Conservation (phyloP, 106 monocot species). For the Platanthera guangdongensis region DNA sequence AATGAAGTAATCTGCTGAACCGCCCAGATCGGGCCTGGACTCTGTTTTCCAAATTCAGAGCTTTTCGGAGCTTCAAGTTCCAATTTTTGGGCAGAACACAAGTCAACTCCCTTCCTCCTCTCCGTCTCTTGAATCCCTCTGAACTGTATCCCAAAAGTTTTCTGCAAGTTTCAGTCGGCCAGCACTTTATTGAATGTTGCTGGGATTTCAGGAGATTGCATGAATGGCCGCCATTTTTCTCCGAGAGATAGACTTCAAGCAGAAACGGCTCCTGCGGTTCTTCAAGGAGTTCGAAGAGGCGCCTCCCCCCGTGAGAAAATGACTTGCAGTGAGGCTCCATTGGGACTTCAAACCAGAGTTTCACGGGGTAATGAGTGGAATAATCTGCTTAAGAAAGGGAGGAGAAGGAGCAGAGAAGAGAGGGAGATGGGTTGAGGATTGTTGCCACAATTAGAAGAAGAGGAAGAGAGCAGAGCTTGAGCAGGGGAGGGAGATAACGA, state of each 20-base stretch:
- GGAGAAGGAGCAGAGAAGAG: no score
- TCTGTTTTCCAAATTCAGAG: background rate
- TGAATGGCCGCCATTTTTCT: background rate
- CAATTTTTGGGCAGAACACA: background rate
- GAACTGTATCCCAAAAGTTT: background rate
- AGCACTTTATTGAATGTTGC: background rate
- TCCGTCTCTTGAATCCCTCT: background rate
- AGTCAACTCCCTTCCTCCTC: background rate
- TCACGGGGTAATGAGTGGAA: background rate
- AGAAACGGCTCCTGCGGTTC: background rate
- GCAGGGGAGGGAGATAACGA: no score
- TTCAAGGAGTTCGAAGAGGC: background rate
- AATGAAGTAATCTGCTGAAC: background rate
- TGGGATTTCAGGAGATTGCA: background rate
- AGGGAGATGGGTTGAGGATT: no score
- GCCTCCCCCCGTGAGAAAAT: background rate
- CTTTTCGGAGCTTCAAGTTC: background rate
- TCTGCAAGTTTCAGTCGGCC: background rate
- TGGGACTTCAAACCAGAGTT: background rate
- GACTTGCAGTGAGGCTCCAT: background rate
- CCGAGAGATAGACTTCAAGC: background rate
- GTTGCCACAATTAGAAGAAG: no score
- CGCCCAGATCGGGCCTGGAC: background rate
- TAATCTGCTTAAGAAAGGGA: no score
- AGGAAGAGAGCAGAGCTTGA: no score